Base-by-base conservation (phyloP, 192 early-diverging fungal species). In the Paraglomus brasilianum region DNA sequence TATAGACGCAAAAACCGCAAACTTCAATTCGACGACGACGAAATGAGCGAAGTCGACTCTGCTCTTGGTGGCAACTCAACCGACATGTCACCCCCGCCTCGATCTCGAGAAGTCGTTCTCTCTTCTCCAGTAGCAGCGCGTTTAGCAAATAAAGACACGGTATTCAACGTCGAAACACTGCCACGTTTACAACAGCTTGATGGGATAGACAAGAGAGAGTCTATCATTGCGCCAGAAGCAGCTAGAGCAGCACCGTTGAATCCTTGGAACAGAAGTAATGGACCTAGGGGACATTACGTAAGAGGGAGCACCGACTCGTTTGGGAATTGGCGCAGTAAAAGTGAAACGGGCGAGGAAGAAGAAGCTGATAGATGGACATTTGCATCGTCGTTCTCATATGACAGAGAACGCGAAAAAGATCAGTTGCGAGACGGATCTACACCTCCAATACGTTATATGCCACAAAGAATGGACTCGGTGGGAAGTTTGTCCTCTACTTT, bases 361-460 rank as follows among this genome's bases (percentile, higher is more conserved):
- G 72, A 78, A 45, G 77, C 77, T 7, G 77, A 78, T 40, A 57
- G 69, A 24, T 78, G 77, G 77, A 78, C 77, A 8, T 78, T 78
- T 74, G 77, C 72, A 0, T 78, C 77, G 9, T 78, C 77, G 5
- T 36, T 77, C 11, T 73, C 72, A 8, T 74, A 73, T 44, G 76
- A 77, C 17, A 14, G 17, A 49, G 14, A 49, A 49, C 11, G 19
- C 11, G 9, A 56, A 17, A 30, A 30, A 30, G 30, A 30, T 30
- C 30, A 30, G 1, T 6, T 4, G 6, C 11, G 9, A 17, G 11
- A 11, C 36, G 15, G 53, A 17, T 11, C 36, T 10, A 56, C 53
- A 11, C 53, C 53, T 11, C 53, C 53, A 56, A 56, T 56, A 56
- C 53, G 53, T 30, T 56, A 56, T 22, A 56, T 56, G 53, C 19